Evolutionary conservation across 257 asterid species (phyloP).

Genomic region (Solanum boliviense): DNA sequence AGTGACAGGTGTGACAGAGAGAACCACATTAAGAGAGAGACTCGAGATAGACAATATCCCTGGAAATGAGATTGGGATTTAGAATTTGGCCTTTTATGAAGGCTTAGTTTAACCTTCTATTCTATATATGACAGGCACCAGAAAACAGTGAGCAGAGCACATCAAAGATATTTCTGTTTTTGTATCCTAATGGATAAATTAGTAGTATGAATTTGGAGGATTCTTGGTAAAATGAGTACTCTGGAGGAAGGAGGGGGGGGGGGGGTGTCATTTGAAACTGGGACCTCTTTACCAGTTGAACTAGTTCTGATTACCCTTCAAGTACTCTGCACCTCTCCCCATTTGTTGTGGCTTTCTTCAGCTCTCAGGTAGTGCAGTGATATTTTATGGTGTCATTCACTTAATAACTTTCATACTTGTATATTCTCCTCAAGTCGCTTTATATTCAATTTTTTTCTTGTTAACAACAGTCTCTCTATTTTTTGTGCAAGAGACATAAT

Average conservation of each 20-base stretch:
- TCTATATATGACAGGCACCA: neutral
- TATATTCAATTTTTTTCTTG: neutral
- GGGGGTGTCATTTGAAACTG: neutral
- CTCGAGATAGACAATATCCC: neutral
- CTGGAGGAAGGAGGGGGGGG: neutral
- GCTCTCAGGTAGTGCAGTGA: neutral
- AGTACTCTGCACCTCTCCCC: neutral
- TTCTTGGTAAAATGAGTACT: neutral
- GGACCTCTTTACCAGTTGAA: neutral
- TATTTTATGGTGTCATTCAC: neutral
- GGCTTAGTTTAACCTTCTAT: neutral
- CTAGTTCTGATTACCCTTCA: neutral
- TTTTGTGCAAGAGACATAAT: neutral
- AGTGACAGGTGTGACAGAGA: neutral
- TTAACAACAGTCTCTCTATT: neutral
- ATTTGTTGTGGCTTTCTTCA: neutral
- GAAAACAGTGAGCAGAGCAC: neutral
- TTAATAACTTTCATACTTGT: neutral
- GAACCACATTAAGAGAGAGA: neutral
- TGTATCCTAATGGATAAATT: neutral
- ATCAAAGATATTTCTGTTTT: neutral
- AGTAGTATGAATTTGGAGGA: neutral
- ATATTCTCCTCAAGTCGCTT: neutral
- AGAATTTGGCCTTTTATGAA: neutral
- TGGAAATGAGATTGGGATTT: neutral